Evolutionary conservation across 257 asterid genomes (phyloP).

Genomic region (Phtheirospermum japonicum): DNA sequence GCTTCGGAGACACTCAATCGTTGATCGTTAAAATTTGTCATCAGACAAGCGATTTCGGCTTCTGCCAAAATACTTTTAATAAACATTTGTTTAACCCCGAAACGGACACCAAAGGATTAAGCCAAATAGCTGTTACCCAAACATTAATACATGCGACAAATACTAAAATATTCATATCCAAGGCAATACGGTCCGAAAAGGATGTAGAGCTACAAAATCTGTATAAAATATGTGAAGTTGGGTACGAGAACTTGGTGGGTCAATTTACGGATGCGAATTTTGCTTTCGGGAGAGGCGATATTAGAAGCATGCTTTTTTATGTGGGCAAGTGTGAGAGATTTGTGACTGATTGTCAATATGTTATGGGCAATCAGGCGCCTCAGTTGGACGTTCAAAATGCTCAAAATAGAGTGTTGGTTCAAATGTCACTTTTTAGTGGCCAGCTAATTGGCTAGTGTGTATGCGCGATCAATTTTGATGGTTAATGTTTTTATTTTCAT

Average conservation of each 20-base stretch:
- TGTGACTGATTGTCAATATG: slow-evolving; percentile 8
- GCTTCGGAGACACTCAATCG: not conserved
- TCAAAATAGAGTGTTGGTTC: not conserved
- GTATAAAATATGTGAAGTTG: not conserved
- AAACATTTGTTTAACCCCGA: not conserved
- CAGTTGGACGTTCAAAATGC: not conserved
- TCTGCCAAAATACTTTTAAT: not conserved
- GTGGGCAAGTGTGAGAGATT: slow-evolving; percentile 7
- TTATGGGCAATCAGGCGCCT: not conserved
- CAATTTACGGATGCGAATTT: not conserved
- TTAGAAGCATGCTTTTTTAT: not conserved
- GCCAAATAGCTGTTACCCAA: not conserved
- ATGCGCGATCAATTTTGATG: not conserved
- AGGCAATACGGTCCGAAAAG: not conserved
- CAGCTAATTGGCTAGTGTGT: not conserved
- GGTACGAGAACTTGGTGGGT: not conserved
- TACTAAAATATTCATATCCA: not conserved
- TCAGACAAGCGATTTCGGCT: not conserved
- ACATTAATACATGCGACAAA: not conserved
- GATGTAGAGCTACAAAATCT: not conserved
- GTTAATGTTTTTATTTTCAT: not conserved
- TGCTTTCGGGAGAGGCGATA: not conserved
- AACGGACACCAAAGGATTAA: not conserved
- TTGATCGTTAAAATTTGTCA: not conserved
- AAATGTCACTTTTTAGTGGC: slow-evolving; percentile 9